phyloP scores from a whole-genome alignment of 495 filamentous ascomycete species.

The Aspergillus hancockii region DNA sequence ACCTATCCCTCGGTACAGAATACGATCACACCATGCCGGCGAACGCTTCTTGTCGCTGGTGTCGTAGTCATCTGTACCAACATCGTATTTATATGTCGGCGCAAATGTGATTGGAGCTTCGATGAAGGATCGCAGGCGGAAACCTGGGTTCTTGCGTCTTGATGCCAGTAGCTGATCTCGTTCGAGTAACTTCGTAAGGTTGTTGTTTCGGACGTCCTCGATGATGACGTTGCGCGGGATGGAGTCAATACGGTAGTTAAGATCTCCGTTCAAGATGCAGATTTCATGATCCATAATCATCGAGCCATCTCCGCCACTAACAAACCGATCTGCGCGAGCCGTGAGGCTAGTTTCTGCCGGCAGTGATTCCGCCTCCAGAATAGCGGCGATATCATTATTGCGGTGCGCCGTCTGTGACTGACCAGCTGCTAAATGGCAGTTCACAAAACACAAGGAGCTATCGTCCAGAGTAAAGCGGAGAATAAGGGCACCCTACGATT shows the following conservation, averaged over 20 bases:
- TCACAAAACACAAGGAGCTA: conserved; percentile 91
- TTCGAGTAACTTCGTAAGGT: conserved; percentile 87
- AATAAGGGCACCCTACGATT: conserved; percentile 73
- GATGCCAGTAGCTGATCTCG: conserved; percentile 91
- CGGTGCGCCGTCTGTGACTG: conserved; percentile 86
- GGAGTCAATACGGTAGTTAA: conserved; percentile 98
- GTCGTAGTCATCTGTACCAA: conserved; percentile 92
- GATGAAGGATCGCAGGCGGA: conserved; percentile 80
- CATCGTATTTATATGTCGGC: conserved; percentile 98
- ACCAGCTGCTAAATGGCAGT: conserved; percentile 95
- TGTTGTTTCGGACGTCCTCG: conserved; percentile 72
- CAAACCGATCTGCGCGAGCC: conserved; percentile 70
- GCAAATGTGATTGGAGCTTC: conserved; percentile 87
- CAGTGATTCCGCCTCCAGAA: conserved; percentile 75
- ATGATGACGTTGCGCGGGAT: conserved; percentile 92
- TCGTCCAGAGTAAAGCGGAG: conserved; percentile 90
- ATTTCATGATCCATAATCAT: conserved; percentile 98
- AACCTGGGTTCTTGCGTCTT: conserved; percentile 81
- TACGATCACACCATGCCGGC: conserved; percentile 96
- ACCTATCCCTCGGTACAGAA: conserved; percentile 82
- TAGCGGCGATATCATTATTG: conserved; percentile 90
- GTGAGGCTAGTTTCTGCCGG: conserved; percentile 63
- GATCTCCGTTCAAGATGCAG: conserved; percentile 91
- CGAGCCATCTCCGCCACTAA: conserved; percentile 87
- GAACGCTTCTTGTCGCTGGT: conserved; percentile 90